Conservation (phyloP, 345 rosid species). For the Hibiscus syriacus region DNA sequence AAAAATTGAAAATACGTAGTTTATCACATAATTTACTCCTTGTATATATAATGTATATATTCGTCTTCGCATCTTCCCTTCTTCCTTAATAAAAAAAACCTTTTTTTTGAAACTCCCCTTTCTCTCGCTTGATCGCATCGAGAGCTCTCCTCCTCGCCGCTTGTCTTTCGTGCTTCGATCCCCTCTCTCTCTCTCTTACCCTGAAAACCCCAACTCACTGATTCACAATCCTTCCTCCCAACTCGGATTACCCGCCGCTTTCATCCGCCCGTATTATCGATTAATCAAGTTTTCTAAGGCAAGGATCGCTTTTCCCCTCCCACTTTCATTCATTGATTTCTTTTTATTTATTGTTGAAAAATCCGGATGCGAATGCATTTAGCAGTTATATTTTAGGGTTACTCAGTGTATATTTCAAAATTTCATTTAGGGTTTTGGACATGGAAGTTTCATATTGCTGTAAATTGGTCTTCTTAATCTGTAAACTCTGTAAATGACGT, state of each 20-base stretch:
- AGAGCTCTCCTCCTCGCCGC: not conserved
- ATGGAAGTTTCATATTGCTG: not conserved
- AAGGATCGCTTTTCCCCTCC: slow-evolving; percentile 1
- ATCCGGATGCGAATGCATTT: not conserved
- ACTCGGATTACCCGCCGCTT: not conserved
- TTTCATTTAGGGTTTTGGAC: not conserved
- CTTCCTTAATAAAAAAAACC: not conserved
- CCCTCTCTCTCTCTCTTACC: not conserved
- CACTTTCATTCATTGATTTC: not conserved
- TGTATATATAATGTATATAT: not conserved
- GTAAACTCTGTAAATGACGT: not conserved
- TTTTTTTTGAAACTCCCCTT: not conserved
- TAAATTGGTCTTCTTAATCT: not conserved
- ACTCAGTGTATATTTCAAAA: not conserved
- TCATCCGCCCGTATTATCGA: not conserved
- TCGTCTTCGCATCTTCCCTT: not conserved
- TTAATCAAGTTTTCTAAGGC: not conserved
- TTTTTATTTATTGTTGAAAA: not conserved
- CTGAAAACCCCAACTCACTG: slow-evolving; percentile 5
- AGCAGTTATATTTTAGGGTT: not conserved
- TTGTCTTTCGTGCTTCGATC: not conserved
- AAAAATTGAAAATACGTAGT: no score
- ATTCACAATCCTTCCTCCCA: not conserved
- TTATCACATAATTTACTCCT: not conserved
- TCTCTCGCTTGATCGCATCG: slow-evolving; percentile 6